These are phyloP conservation scores for Penicillium canescens DNA, from an alignment of 495 filamentous ascomycete genomes.

Conservation along the genomic window DNA sequence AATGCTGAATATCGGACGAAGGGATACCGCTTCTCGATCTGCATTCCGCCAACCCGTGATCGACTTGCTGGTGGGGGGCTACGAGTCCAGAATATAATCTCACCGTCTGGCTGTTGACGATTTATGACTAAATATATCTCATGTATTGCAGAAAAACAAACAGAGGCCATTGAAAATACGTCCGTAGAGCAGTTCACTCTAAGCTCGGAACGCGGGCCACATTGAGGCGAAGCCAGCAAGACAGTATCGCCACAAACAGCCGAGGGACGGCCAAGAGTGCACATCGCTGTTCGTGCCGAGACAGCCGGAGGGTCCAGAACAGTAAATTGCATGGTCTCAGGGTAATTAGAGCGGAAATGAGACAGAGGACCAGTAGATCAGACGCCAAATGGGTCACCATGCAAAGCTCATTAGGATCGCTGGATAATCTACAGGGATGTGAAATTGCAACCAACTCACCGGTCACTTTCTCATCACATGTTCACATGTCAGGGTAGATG, in stretches of 20 bases:
- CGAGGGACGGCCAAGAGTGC: background rate
- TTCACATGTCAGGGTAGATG: background rate
- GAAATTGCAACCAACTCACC: constrained; percentile 17
- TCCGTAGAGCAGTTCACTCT: background rate
- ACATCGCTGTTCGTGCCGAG: background rate
- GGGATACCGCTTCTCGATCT: constrained; percentile 1
- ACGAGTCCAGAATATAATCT: background rate
- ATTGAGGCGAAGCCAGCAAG: background rate
- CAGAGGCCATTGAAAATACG: background rate
- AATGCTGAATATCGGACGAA: background rate
- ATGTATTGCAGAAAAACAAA: constrained; percentile 18
- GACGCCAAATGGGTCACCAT: background rate
- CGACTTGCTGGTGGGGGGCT: background rate
- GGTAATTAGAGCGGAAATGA: background rate
- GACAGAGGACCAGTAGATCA: background rate
- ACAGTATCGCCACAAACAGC: background rate
- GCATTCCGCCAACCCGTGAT: background rate
- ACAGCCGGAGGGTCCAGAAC: background rate
- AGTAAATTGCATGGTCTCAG: background rate
- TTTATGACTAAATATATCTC: constrained; percentile 26
- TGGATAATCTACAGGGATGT: constrained; percentile 12
- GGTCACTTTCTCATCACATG: constrained; percentile 18
- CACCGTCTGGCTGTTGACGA: constrained; percentile 22
- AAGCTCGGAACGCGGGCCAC: background rate
- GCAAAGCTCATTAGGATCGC: constrained; percentile 4